Conservation (phyloP, 352 stramenopile species). For the Pythium brachiatum region DNA sequence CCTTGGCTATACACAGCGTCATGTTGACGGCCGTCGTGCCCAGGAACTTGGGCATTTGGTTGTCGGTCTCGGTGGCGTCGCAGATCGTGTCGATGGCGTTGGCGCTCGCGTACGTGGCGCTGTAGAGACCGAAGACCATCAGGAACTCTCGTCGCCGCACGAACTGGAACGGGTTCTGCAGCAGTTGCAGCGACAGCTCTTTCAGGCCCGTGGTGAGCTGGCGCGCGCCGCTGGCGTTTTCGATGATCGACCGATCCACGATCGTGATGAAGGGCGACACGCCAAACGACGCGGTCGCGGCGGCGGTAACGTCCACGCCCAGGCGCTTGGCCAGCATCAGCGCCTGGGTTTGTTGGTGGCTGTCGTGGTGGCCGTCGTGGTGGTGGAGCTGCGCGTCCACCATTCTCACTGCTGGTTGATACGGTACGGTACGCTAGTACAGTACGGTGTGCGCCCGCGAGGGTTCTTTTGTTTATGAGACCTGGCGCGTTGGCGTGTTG, state of each 20-base stretch:
- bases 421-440: not conserved
- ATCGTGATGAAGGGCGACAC: slow-evolving; percentile 88
- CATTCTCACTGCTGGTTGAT: no score
- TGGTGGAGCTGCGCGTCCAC: slow-evolving; percentile 17
- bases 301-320: slow-evolving; percentile 54
- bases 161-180: slow-evolving; percentile 76
- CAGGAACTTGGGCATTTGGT: slow-evolving; percentile 87
- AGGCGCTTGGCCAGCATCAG: slow-evolving; percentile 52
- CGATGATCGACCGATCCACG: slow-evolving; percentile 88
- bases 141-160: slow-evolving; percentile 85
- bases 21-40: slow-evolving; percentile 90
- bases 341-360: not conserved
- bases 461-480: not conserved
- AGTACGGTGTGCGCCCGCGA: not conserved
- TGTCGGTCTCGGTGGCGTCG: slow-evolving; percentile 69
- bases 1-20: slow-evolving; percentile 89
- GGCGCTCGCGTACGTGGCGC: slow-evolving; percentile 84
- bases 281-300: slow-evolving; percentile 59
- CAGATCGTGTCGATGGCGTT: slow-evolving; percentile 87
- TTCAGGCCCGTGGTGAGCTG: slow-evolving; percentile 61
- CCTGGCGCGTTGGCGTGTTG: slow-evolving; percentile 8
- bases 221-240: slow-evolving; percentile 80
- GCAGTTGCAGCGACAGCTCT: slow-evolving; percentile 55
- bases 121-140: slow-evolving; percentile 90
- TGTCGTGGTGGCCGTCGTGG: not conserved